Base-by-base conservation (phyloP, 176 grass and related monocot genomes). In the Triticum timopheevii region DNA sequence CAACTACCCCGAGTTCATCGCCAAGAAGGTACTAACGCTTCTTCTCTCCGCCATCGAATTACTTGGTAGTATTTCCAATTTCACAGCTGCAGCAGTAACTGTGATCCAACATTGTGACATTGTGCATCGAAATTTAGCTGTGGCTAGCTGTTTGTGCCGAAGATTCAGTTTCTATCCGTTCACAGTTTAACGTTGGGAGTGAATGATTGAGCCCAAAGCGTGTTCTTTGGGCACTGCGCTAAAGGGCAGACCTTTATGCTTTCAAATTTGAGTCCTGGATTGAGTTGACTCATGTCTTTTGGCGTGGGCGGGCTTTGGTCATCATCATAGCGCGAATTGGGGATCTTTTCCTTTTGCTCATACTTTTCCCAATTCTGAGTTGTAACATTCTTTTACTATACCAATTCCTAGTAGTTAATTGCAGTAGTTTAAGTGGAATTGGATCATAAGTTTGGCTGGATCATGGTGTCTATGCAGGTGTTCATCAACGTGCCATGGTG, bases 401-500 rank as follows among this genome's bases (percentile, higher is more conserved):
- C 27, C 19, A 80, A 80, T 3, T 31, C 65, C n/a, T n/a, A n/a
- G 19, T 66, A 12, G 42, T 59, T 72, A 20, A 87, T 73, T 73
- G 7, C 23, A 66, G 30, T 24, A 38, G 15, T 59, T 82, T 71
- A 28, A 58, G 13, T 12, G 1, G 15, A 80, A 84, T 62, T 25
- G 49, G 33, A 69, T 84, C 23, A 27, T 80, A 68, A 80, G 22
- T 70, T 50, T 63, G 30, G 7, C 40, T 81, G 80, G 34, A 44
- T 89, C 27, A 35, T 69, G 23, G 16, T 59, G 0, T 54, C 7
- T 90, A 36, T 65, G 38, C 86, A 96, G 97, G 87, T 98, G 56
- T 98, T 98, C 92, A 96, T 98, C 86, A 96, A 98, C 85, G 97
- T 96, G 65, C 94, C 97, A 25, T 98, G 97, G 97, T 98, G 97